Percentiles rank a stretch among this genome's conserved stretches.
Conservation (phyloP, 208 protist genomes). For the Trypanosoma scelopori region DNA sequence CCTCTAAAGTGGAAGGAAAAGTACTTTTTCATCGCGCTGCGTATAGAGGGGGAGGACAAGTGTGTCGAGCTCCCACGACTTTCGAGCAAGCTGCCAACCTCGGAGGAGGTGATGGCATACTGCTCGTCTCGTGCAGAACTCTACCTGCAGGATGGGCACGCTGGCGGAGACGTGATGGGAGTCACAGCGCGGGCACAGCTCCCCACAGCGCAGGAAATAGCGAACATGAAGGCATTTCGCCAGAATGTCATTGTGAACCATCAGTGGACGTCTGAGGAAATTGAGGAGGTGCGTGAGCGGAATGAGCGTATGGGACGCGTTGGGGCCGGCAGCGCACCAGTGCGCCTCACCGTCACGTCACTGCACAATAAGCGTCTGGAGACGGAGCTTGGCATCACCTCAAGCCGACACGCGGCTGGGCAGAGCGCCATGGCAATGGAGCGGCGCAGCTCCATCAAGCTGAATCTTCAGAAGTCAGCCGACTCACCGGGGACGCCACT, state of each 20-base stretch:
- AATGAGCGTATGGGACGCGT: conserved; percentile 30
- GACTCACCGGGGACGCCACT: not conserved
- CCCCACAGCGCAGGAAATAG: conserved; percentile 46
- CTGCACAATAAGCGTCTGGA: conserved; percentile 30
- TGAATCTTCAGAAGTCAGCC: not conserved
- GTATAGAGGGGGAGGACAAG: conserved; percentile 52
- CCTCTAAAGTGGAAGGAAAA: conserved; percentile 53
- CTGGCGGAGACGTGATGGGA: conserved; percentile 24
- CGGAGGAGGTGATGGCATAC: conserved; percentile 59
- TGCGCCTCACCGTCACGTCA: conserved; percentile 23
- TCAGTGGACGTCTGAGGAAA: conserved; percentile 49
- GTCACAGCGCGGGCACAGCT: conserved; percentile 34
- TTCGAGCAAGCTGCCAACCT: conserved; percentile 53
- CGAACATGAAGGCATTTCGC: conserved; percentile 38
- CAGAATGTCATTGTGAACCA: conserved; percentile 42
- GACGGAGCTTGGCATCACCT: conserved; percentile 26
- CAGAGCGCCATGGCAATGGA: conserved; percentile 27
- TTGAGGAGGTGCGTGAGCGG: conserved; percentile 40
- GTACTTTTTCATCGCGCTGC: conserved; percentile 53
- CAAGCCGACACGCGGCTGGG: conserved; percentile 15
- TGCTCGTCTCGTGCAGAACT: conserved; percentile 35
- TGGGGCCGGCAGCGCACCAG: conserved; percentile 33
- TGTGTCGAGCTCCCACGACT: conserved; percentile 51
- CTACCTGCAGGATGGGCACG: conserved; percentile 32
- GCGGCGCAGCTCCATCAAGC: conserved; percentile 2